These are phyloP conservation scores for Mortierella sp. DNA, from an alignment of 371 early-diverging fungal species.

Conservation along the genomic window DNA sequence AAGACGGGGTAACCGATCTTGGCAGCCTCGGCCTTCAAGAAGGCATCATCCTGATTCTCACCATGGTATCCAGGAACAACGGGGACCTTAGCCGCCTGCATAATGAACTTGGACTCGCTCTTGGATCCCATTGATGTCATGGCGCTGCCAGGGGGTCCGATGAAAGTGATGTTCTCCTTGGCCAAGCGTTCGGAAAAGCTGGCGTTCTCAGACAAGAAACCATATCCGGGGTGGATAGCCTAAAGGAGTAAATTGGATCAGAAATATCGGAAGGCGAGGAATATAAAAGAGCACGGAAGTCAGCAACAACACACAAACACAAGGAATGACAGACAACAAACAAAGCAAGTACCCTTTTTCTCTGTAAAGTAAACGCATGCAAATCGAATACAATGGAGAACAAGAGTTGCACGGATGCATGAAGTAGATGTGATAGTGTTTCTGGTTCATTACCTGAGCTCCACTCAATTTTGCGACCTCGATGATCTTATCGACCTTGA, in stretches of 20 bases:
- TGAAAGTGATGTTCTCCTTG: conserved; percentile 80
- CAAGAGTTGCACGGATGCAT: not conserved
- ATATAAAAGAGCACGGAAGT: not conserved
- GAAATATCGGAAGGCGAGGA: not conserved
- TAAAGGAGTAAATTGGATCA: conserved; percentile 38
- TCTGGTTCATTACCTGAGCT: conserved; percentile 73
- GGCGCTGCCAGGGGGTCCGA: conserved; percentile 95
- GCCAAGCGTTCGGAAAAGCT: conserved; percentile 88
- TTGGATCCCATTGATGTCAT: conserved; percentile 97
- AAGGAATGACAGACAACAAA: not conserved
- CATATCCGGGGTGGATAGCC: conserved; percentile 97
- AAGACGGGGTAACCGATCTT: conserved; percentile 95
- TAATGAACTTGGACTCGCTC: conserved; percentile 94
- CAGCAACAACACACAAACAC: not conserved
- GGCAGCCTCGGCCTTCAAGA: conserved; percentile 82
- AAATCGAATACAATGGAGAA: not conserved
- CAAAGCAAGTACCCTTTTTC: not conserved
- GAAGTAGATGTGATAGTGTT: not conserved
- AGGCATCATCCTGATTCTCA: conserved; percentile 84
- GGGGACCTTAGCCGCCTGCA: conserved; percentile 91
- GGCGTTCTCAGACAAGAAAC: conserved; percentile 97
- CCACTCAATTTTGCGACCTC: conserved; percentile 86
- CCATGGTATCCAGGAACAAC: conserved; percentile 97
- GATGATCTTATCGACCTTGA: conserved; percentile 89
- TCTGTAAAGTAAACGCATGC: conserved; percentile 9